Evolutionary conservation across 495 filamentous ascomycete genomes (phyloP).

Genomic region (Filosporella fistucella): DNA sequence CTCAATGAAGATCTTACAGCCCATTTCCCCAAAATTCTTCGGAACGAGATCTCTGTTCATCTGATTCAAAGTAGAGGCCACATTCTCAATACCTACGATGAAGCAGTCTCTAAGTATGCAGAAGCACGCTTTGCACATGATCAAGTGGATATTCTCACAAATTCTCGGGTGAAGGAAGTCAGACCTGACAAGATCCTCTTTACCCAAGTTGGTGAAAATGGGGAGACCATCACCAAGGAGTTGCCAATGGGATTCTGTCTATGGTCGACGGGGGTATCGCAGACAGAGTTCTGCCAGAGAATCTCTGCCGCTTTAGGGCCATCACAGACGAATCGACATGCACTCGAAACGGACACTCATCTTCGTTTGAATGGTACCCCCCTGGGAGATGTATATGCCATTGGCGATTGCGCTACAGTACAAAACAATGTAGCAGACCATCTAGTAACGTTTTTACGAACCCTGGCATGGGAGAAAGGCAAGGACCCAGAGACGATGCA

Average conservation of each 20-base stretch:
- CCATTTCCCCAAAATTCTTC: constrained; percentile 80
- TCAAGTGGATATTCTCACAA: constrained; percentile 83
- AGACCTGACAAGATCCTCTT: constrained; percentile 79
- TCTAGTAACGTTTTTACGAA: constrained; percentile 83
- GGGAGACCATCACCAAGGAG: constrained; percentile 76
- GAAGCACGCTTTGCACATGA: constrained; percentile 89
- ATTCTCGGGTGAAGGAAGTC: constrained; percentile 88
- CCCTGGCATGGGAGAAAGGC: constrained; percentile 86
- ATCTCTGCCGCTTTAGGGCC: constrained; percentile 68
- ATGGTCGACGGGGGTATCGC: constrained; percentile 96
- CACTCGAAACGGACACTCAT: constrained; percentile 93
- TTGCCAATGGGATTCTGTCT: constrained; percentile 95
- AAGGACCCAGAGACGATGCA: constrained; percentile 79
- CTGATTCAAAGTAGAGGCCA: constrained; percentile 90
- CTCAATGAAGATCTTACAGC: constrained; percentile 88
- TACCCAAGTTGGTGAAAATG: constrained; percentile 70
- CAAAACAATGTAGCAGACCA: constrained; percentile 93
- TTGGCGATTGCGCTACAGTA: constrained; percentile 95
- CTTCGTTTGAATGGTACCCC: constrained; percentile 88
- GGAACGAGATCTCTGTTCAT: constrained; percentile 97
- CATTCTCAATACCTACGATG: constrained; percentile 98
- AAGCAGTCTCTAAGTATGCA: constrained; percentile 86
- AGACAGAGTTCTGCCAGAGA: constrained; percentile 71
- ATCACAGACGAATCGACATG: constrained; percentile 80
- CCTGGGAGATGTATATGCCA: constrained; percentile 91